Conservation (phyloP, 2,329 filamentous ascomycete genomes). For the Penicillium sp. region DNA sequence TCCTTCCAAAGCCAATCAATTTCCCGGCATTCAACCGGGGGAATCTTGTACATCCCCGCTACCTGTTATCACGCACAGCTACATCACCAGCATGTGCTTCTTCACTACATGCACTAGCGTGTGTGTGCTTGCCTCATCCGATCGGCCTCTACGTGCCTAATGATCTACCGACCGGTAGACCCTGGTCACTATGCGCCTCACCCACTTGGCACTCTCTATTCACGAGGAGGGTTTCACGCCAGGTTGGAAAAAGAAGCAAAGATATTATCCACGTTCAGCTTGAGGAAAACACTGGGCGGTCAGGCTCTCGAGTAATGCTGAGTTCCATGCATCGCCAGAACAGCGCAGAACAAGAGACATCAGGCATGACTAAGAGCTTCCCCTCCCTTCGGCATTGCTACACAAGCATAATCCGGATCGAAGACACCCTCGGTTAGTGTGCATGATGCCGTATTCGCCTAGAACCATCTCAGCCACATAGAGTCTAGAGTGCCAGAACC, state of each 20-base stretch:
- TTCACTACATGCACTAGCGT: slow-evolving; percentile 10
- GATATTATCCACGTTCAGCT: no score
- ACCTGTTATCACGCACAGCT: neutral
- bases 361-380: no score
- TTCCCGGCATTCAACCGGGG: neutral
- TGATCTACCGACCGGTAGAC: neutral
- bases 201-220: no score
- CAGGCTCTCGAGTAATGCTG: slow-evolving; percentile 3
- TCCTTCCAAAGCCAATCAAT: slow-evolving; percentile 29
- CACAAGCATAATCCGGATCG: no score
- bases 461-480: no score
- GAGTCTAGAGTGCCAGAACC: no score
- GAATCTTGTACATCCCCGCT: neutral
- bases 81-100: slow-evolving; percentile 4
- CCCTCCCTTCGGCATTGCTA: no score
- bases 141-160: neutral
- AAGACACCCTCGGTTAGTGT: neutral
- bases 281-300: slow-evolving; percentile 13
- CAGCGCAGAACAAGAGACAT: slow-evolving; percentile 6
- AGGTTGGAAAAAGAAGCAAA: neutral
- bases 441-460: neutral
- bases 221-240: neutral
- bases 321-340: slow-evolving; percentile 19
- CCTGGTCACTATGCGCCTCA: neutral
- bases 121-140: neutral